Evolutionary conservation across 108 stramenopile genomes (phyloP).

Genomic region (Skeletonema marinoi): DNA sequence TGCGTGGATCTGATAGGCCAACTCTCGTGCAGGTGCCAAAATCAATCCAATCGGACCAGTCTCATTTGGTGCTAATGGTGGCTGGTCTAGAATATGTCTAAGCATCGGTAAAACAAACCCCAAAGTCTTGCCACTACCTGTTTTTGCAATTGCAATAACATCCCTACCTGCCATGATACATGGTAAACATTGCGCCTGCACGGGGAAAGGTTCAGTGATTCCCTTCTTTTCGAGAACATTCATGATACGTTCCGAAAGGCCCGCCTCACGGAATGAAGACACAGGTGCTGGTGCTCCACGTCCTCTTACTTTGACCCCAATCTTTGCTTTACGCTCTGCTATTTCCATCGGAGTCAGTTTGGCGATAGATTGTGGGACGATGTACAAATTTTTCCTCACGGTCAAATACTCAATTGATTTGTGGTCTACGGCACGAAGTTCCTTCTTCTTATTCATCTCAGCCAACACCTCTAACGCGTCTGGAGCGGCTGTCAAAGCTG

Average conservation of each 20-base stretch:
- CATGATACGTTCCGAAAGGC: slow-evolving; percentile 88
- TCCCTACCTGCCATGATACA: slow-evolving; percentile 98
- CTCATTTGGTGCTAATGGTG: slow-evolving; percentile 84
- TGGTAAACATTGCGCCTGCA: slow-evolving; percentile 97
- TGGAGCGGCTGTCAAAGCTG: slow-evolving; percentile 71
- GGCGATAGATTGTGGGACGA: slow-evolving; percentile 86
- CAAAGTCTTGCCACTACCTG: slow-evolving; percentile 97
- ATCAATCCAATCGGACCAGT: slow-evolving; percentile 97
- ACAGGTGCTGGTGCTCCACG: slow-evolving; percentile 93
- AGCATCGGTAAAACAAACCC: slow-evolving; percentile 96
- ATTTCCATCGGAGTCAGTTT: slow-evolving; percentile 71
- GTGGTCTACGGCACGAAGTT: slow-evolving; percentile 95
- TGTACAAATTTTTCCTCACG: slow-evolving; percentile 94
- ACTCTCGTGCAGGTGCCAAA: slow-evolving; percentile 96
- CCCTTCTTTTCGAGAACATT: slow-evolving; percentile 64
- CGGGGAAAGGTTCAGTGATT: slow-evolving; percentile 89
- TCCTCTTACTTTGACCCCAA: slow-evolving; percentile 91
- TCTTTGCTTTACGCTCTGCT: slow-evolving; percentile 65
- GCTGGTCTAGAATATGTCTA: slow-evolving; percentile 95
- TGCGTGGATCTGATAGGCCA: slow-evolving; percentile 95
- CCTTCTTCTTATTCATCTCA: slow-evolving; percentile 93
- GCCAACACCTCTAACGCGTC: slow-evolving; percentile 93
- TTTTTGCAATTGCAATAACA: slow-evolving; percentile 99
- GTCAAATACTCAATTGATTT: slow-evolving; percentile 85
- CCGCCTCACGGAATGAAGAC: slow-evolving; percentile 90